These are phyloP conservation scores for Capronia epimyces DNA, from an alignment of 2,329 filamentous ascomycete genomes.

Conservation along the genomic window DNA sequence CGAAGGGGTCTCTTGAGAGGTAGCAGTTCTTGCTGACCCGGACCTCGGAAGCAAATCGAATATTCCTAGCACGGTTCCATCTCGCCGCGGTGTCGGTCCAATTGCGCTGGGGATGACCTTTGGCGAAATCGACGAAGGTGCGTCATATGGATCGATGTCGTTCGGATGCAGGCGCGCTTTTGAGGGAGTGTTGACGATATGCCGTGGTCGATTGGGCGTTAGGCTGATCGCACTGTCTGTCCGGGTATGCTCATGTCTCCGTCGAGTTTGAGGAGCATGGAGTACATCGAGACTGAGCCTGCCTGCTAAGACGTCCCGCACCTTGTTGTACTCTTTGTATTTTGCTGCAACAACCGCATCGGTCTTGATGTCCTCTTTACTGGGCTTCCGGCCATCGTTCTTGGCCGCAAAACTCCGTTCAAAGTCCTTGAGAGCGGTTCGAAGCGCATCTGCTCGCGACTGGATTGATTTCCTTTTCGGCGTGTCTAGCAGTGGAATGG, in stretches of 20 bases:
- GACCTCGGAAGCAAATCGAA: conserved; percentile 45
- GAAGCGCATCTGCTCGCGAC: conserved; percentile 34
- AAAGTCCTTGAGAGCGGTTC: conserved; percentile 45
- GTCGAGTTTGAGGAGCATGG: conserved; percentile 30
- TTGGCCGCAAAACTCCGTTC: conserved; percentile 42
- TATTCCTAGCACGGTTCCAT: conserved; percentile 45
- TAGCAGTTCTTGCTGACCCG: conserved; percentile 34
- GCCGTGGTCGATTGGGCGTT: conserved; percentile 13
- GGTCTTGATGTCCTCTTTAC: conserved; percentile 45
- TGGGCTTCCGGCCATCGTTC: conserved; percentile 42
- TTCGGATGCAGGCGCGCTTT: conserved; percentile 37
- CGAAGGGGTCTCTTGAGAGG: conserved; percentile 29
- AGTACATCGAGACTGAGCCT: conserved; percentile 31
- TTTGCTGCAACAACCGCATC: conserved; percentile 43
- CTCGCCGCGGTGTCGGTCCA: conserved; percentile 46
- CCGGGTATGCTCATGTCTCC: conserved; percentile 13
- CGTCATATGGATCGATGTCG: conserved; percentile 43
- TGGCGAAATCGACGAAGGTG: conserved; percentile 35
- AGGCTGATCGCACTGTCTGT: conserved; percentile 24
- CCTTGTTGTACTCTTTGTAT: conserved; percentile 44
- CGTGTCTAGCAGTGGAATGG: conserved; percentile 22
- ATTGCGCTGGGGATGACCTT: conserved; percentile 36
- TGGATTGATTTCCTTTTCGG: conserved; percentile 22
- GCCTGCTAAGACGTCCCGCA: conserved; percentile 34
- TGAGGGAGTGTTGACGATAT: conserved; percentile 32